Evolutionary conservation across 306 rosid genomes (phyloP), one percentile per base, ranked within the genome.

Genomic region (Hippophae rhamnoides): DNA sequence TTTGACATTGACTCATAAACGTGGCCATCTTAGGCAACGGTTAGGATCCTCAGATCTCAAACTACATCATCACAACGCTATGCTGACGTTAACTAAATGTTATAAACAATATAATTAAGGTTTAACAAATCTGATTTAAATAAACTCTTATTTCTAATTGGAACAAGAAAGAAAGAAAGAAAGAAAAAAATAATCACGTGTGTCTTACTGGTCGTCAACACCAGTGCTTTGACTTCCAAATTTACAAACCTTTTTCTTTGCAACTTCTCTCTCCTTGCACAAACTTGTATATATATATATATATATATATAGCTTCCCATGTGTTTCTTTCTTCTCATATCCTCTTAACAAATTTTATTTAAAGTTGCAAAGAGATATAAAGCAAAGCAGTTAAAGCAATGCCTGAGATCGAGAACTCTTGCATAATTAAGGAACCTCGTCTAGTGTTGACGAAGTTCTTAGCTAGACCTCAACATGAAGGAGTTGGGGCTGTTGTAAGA

Each of bases 381-480:
- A 31, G 3, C 38, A 27, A 27, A 27, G 38, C 38, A 27, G 18
- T 18, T 18, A 18, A 27, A 50, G 48, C 71, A 54, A 82, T 87
- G 95, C 79, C 80, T n/a, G 75, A 72, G 58, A 73, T 47, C 43
- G 78, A 72, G 55, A 62, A 14, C 50, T 54, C 53, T 47, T 47
- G 59, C 47, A 27, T 44, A 54, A 43, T 79, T n/a, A 49, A 55
- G 23, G 76, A 86, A 52, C 84, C 95, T 48, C 93, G 99, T 60
- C 57, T 47, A 13, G 94, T 88, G 40, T 74, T 77, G 41, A 84
- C 85, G 65, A 85, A 88, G 64, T 85, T 92, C 76, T 77, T 88
- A 72, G 95, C 99, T 13, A 80, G 85, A 73, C 95, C 95, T 69
- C 99, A 88, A 67, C 86, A 56, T 69, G 99, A 92, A 74, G 99